A percentile compares a stretch with the other conserved stretches of the same genome.
Evolutionary conservation across 495 filamentous ascomycete species (phyloP).

Genomic region (Daldinia loculata): DNA sequence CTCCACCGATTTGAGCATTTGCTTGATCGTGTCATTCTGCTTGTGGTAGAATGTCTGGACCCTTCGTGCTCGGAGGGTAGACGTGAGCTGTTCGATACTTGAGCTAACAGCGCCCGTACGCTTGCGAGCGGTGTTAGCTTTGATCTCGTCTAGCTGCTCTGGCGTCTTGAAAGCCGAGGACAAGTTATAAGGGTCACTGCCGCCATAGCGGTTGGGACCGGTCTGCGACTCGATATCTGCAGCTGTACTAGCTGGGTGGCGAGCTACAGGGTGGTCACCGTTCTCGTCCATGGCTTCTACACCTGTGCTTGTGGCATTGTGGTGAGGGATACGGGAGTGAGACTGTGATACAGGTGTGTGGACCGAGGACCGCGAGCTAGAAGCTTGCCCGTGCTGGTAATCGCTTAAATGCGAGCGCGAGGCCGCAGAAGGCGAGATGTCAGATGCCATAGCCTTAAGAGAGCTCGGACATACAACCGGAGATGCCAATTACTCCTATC

Average conservation of each 20-base stretch:
- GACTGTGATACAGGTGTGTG: slow-evolving; percentile 23
- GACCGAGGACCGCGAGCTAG: slow-evolving; percentile 16
- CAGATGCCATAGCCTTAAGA: slow-evolving; percentile 17
- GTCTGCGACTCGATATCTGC: slow-evolving; percentile 73
- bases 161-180: slow-evolving; percentile 79
- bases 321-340: slow-evolving; percentile 17
- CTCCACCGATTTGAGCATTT: slow-evolving; percentile 90
- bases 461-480: slow-evolving; percentile 32
- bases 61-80: slow-evolving; percentile 59
- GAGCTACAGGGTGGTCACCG: slow-evolving; percentile 54
- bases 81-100: slow-evolving; percentile 10
- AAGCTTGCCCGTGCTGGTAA: slow-evolving; percentile 8
- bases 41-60: slow-evolving; percentile 86
- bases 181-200: slow-evolving; percentile 84
- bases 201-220: slow-evolving; percentile 50
- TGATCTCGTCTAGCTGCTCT: slow-evolving; percentile 79
- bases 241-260: slow-evolving; percentile 49
- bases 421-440: slow-evolving; percentile 4
- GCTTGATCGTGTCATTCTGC: slow-evolving; percentile 93
- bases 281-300: slow-evolving; percentile 58
- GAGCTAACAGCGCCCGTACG: slow-evolving; percentile 56
- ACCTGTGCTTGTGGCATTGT: slow-evolving; percentile 53
- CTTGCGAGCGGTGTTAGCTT: slow-evolving; percentile 84
- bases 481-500: slow-evolving; percentile 33
- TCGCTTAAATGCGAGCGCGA: slow-evolving; percentile 19